Percentiles rank a stretch among this genome's conserved stretches.
These are phyloP conservation scores for Suhomyces terraborum DNA, from an alignment of 1,139 yeast species.

Conservation along the genomic window DNA sequence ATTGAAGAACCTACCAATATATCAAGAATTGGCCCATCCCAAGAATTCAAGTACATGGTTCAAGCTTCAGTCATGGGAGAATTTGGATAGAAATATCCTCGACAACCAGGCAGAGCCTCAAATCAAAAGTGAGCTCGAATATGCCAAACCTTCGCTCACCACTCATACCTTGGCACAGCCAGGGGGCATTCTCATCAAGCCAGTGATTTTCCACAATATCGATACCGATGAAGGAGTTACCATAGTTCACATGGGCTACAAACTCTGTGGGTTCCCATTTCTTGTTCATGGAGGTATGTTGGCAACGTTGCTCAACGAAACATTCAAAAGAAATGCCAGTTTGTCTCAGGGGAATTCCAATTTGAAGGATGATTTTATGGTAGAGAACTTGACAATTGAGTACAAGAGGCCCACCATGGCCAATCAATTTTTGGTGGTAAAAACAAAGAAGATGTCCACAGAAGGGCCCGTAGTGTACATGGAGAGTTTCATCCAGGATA, in stretches of 20 bases:
- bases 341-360: slow-evolving; percentile 33
- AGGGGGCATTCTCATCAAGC: slow-evolving; percentile 78
- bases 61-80: slow-evolving; percentile 60
- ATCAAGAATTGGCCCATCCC: slow-evolving; percentile 46
- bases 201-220: slow-evolving; percentile 64
- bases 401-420: slow-evolving; percentile 79
- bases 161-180: slow-evolving; percentile 51
- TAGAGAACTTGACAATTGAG: slow-evolving; percentile 52
- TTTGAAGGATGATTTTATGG: slow-evolving; percentile 45
- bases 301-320: slow-evolving; percentile 80
- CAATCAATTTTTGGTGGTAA: slow-evolving; percentile 72
- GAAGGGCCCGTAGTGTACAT: slow-evolving; percentile 29
- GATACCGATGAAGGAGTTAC: slow-evolving; percentile 63
- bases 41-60: slow-evolving; percentile 44
- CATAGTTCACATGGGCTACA: slow-evolving; percentile 75
- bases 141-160: slow-evolving; percentile 29
- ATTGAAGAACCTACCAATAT: slow-evolving; percentile 54
- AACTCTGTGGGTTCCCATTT: slow-evolving; percentile 84
- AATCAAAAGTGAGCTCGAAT: slow-evolving; percentile 35
- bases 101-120: slow-evolving; percentile 19
- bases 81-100: slow-evolving; percentile 48
- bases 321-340: slow-evolving; percentile 61
- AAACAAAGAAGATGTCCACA: slow-evolving; percentile 44
- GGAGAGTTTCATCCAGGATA: slow-evolving; percentile 38
- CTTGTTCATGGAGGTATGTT: slow-evolving; percentile 88